phyloP scores from a whole-genome alignment of 495 filamentous ascomycete genomes.

The Mytilinidion resinicola region DNA sequence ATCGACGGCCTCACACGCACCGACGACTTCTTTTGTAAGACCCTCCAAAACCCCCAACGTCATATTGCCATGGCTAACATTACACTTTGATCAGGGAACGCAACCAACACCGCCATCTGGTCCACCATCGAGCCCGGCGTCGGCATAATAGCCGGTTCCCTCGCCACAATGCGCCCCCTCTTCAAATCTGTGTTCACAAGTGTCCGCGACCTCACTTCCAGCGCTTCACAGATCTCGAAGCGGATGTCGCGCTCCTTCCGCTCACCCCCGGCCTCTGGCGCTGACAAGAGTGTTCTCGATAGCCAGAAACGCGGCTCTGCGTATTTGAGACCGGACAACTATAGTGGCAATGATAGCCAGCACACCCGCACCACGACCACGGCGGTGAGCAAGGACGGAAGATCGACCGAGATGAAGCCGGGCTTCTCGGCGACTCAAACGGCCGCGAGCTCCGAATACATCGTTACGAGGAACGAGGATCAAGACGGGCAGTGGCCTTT shows the following conservation, averaged over 20 bases:
- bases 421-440: neutral
- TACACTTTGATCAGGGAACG: constrained; percentile 15
- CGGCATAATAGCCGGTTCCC: constrained; percentile 31
- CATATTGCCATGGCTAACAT: neutral
- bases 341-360: neutral
- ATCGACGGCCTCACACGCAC: constrained; percentile 25
- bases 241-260: neutral
- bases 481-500: neutral
- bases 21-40: constrained; percentile 33
- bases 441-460: neutral
- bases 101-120: constrained; percentile 30
- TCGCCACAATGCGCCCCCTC: constrained; percentile 31
- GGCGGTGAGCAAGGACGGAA: neutral
- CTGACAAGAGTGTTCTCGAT: neutral
- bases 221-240: neutral
- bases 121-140: constrained; percentile 32
- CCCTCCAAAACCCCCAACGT: neutral
- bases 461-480: neutral
- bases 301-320: neutral
- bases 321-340: neutral
- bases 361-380: neutral
- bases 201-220: neutral
- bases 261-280: neutral
- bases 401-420: neutral
- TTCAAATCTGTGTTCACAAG: constrained; percentile 14